Conservation (phyloP, 345 rosid species). For the Punica granatum region DNA sequence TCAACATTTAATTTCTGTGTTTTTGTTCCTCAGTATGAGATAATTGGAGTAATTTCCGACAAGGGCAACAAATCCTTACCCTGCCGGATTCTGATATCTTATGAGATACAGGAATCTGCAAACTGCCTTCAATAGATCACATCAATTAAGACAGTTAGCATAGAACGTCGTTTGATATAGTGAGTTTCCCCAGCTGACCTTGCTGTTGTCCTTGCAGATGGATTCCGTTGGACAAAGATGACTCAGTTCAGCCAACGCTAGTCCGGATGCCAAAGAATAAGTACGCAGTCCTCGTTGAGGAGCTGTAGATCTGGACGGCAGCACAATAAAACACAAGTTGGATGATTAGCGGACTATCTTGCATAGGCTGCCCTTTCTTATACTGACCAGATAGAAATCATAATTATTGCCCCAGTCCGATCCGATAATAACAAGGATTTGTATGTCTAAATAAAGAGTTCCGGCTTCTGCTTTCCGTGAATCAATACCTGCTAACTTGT, state of each 20-base stretch:
- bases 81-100: no score
- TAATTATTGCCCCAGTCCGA: neutral
- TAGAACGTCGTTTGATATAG: no score
- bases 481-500: neutral
- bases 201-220: conserved; percentile 25
- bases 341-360: neutral
- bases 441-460: neutral
- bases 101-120: no score
- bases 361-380: neutral
- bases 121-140: no score
- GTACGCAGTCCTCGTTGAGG: conserved; percentile 35
- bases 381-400: neutral
- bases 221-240: conserved; percentile 45
- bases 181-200: neutral
- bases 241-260: conserved; percentile 50
- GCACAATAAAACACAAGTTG: neutral
- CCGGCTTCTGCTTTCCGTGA: neutral
- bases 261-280: conserved; percentile 56
- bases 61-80: no score
- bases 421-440: neutral
- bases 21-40: no score
- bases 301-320: conserved; percentile 12
- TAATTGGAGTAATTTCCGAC: no score
- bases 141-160: no score
- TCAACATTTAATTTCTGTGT: no score